Conservation (phyloP, 257 asterid species). For the Solanum piurae region DNA sequence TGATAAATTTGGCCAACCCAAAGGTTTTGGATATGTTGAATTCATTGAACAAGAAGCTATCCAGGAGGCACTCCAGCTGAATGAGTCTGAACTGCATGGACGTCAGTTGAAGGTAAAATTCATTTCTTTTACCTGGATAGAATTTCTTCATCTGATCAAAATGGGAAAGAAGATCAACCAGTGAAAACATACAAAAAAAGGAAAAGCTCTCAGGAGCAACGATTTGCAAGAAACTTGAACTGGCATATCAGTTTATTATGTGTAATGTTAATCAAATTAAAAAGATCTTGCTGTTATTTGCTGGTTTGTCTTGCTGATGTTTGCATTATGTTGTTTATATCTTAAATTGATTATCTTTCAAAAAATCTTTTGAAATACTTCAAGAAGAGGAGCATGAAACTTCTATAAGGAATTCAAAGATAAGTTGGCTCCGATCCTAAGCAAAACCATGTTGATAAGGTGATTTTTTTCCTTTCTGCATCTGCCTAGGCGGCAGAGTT, state of each 20-base stretch:
- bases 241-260: not conserved
- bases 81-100: constrained; percentile 78
- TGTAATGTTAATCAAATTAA: not conserved
- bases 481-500: not conserved
- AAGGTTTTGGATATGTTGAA: constrained; percentile 78
- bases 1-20: constrained; percentile 70
- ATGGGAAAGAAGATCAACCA: not conserved
- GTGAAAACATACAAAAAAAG: not conserved
- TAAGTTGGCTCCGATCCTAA: not conserved
- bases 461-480: not conserved
- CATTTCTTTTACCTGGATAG: not conserved
- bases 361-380: not conserved
- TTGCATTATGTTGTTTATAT: not conserved
- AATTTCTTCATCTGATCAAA: not conserved
- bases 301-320: not conserved
- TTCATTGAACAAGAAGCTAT: constrained; percentile 71
- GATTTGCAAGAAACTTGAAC: not conserved
- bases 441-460: not conserved
- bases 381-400: not conserved
- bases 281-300: not conserved
- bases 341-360: not conserved
- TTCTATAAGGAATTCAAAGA: not conserved
- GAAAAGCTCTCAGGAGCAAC: not conserved
- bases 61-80: constrained; percentile 61
- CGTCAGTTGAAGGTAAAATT: constrained; percentile 59